Percentiles rank a stretch among this genome's conserved stretches.
Evolutionary conservation across 257 asterid genomes (phyloP).

Genomic region (Primulina tabacum): DNA sequence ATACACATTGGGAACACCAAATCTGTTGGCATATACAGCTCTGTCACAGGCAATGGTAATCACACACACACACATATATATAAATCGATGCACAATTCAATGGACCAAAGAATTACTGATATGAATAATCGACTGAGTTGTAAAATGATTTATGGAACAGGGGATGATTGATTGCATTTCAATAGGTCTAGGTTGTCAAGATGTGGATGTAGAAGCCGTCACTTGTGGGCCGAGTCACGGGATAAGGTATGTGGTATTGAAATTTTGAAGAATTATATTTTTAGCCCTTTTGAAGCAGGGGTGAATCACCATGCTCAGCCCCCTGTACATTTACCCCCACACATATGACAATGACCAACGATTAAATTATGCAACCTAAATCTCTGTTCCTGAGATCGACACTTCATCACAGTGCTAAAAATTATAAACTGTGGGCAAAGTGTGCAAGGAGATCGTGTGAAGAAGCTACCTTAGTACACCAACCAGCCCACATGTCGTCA

Average conservation of each 20-base stretch:
- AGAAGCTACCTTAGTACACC: slow-evolving; percentile 47
- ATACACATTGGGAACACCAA: slow-evolving; percentile 80
- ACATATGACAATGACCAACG: not conserved
- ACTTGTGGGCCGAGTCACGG: slow-evolving; percentile 99
- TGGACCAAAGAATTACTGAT: not conserved
- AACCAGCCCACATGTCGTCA: slow-evolving; percentile 61
- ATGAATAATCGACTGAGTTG: not conserved
- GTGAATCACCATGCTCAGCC: not conserved
- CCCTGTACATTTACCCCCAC: not conserved
- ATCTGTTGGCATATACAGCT: slow-evolving; percentile 76
- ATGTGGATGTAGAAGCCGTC: slow-evolving; percentile 76
- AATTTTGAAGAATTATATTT: no score
- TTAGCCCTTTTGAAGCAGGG: not conserved
- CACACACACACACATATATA: not conserved
- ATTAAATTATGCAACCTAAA: not conserved
- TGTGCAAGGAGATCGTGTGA: not conserved
- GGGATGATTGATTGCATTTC: slow-evolving; percentile 98
- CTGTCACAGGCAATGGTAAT: slow-evolving; percentile 68
- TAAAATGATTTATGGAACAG: slow-evolving; percentile 30
- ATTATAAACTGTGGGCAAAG: not conserved
- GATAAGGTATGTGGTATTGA: slow-evolving; percentile 53
- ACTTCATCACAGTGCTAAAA: not conserved
- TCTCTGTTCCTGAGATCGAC: not conserved
- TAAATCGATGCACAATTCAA: not conserved
- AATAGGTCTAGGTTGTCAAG: slow-evolving; percentile 83